A percentile compares a stretch with the other conserved stretches of the same genome.
Conservation (phyloP, 495 filamentous ascomycete genomes). For the Ramalina intermedia region DNA sequence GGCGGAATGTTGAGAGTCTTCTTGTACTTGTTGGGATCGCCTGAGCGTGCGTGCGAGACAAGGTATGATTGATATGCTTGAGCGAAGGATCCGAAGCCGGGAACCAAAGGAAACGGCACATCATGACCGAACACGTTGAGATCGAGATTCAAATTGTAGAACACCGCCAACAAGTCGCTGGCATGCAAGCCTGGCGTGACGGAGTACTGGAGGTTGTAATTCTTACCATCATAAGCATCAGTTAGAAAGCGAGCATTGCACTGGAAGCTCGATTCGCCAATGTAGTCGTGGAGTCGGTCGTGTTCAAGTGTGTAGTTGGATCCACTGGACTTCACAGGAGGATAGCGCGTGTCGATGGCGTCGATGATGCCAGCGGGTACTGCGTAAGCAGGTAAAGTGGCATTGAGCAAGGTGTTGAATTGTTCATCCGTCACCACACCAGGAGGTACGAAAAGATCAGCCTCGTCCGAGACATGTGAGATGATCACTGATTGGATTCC, state of each 20-base stretch:
- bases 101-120: constrained; percentile 9
- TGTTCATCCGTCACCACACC: constrained; percentile 36
- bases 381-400: constrained; percentile 26
- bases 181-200: constrained; percentile 26
- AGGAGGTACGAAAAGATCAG: constrained; percentile 24
- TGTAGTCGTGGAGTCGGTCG: constrained; percentile 20
- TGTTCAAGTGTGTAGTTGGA: constrained; percentile 19
- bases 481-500: constrained; percentile 24
- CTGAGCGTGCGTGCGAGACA: constrained; percentile 22
- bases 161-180: constrained; percentile 14
- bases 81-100: constrained; percentile 22
- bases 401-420: constrained; percentile 34
- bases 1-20: constrained; percentile 22
- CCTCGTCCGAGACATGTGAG: constrained; percentile 27
- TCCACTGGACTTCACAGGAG: constrained; percentile 12
- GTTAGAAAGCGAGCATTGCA: constrained; percentile 29
- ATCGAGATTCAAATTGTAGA: constrained; percentile 21
- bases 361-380: constrained; percentile 17
- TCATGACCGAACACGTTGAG: constrained; percentile 13
- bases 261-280: constrained; percentile 23
- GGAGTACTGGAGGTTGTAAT: constrained; percentile 25
- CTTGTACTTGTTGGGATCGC: constrained; percentile 25
- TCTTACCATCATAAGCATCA: constrained; percentile 18
- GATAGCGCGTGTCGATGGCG: constrained; percentile 23
- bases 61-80: constrained; percentile 27